These are phyloP conservation scores for Stentor coeruleus DNA, from an alignment of 73 alveolate genomes.

Conservation along the genomic window DNA sequence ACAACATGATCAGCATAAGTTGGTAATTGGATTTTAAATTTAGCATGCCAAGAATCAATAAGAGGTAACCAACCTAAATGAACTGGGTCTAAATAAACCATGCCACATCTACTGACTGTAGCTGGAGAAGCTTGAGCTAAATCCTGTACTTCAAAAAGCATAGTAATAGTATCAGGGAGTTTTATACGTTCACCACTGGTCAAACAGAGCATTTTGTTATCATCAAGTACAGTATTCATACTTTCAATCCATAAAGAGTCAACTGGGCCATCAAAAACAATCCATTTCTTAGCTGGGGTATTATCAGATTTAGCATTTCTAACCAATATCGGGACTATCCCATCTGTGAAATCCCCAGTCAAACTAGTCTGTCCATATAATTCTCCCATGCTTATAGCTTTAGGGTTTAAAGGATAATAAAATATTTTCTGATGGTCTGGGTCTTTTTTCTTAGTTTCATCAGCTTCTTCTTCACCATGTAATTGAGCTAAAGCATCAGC, in stretches of 20 bases:
- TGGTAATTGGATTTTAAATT: constrained; percentile 60
- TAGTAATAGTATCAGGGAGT: constrained; percentile 97
- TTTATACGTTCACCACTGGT: constrained; percentile 97
- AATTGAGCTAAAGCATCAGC: constrained; percentile 94
- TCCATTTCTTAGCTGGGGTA: constrained; percentile 97
- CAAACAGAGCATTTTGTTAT: constrained; percentile 97
- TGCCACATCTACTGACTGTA: constrained; percentile 99
- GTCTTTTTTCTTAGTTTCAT: constrained; percentile 29
- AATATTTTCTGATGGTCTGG: constrained; percentile 42
- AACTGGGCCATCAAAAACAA: constrained; percentile 86
- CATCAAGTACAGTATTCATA: constrained; percentile 99
- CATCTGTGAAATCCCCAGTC: constrained; percentile 99
- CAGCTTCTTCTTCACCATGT: constrained; percentile 66
- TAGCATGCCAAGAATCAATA: constrained; percentile 80
- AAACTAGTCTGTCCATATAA: constrained; percentile 46
- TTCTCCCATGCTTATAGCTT: constrained; percentile 99
- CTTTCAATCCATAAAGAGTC: constrained; percentile 95
- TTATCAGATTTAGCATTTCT: constrained; percentile 97
- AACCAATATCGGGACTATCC: constrained; percentile 94
- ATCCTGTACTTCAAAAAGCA: constrained; percentile 99
- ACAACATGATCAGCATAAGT: constrained; percentile 53
- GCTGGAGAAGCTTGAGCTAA: constrained; percentile 99
- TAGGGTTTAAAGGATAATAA: constrained; percentile 90
- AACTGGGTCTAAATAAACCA: constrained; percentile 99
- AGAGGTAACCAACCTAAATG: constrained; percentile 99